Evolutionary conservation across 1,139 yeast species (phyloP).

Genomic region (Candida frijolesensis): DNA sequence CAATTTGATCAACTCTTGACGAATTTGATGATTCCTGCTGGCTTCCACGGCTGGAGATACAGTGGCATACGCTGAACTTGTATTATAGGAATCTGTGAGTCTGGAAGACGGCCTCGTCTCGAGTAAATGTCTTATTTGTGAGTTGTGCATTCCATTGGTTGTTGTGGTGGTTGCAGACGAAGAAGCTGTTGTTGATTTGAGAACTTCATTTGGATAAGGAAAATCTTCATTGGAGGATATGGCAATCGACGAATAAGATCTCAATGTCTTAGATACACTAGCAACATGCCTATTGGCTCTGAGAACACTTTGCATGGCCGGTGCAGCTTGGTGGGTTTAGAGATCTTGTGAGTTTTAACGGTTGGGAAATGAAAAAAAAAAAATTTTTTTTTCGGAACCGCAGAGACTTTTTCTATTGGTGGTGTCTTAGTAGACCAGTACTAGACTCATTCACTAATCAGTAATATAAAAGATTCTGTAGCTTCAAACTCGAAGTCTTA

Average conservation of each 20-base stretch:
- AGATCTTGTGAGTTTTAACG: neutral
- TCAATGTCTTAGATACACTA: neutral
- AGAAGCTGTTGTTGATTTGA: neutral
- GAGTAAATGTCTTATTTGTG: constrained; percentile 6
- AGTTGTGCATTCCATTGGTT: neutral
- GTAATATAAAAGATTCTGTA: too few species aligned
- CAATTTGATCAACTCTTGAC: constrained; percentile 11
- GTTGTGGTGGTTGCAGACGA: neutral
- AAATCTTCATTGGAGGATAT: constrained; percentile 9
- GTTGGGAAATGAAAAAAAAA: neutral
- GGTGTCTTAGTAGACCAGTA: too few species aligned
- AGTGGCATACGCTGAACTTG: constrained; percentile 5
- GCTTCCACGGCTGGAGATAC: neutral
- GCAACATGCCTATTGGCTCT: constrained; percentile 5
- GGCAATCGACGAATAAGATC: constrained; percentile 9
- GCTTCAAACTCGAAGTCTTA: too few species aligned
- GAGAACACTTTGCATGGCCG: constrained; percentile 3
- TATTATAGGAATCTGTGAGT: constrained; percentile 11
- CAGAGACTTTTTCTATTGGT: too few species aligned
- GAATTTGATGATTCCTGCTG: constrained; percentile 9
- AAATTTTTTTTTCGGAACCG: neutral
- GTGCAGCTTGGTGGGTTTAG: neutral
- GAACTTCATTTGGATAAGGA: neutral
- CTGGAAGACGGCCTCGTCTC: constrained; percentile 13
- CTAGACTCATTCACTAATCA: too few species aligned